Evolutionary conservation across 345 rosid genomes (phyloP).

Genomic region (Hypericum androsaemum): DNA sequence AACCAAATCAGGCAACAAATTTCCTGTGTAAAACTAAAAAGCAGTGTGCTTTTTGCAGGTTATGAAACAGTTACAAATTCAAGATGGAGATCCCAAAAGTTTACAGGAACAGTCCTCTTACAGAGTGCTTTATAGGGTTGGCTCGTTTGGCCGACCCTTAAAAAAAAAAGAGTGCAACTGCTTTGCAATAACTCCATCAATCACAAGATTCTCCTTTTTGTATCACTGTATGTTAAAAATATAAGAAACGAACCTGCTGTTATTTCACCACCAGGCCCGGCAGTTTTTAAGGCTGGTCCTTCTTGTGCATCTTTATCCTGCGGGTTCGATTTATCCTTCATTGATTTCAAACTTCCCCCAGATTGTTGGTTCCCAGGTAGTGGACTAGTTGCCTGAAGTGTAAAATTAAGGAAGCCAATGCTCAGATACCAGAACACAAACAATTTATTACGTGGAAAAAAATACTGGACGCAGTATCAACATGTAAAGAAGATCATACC

Average conservation of each 20-base stretch:
- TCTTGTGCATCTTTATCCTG: conserved; percentile 42
- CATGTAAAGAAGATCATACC: conserved; percentile 29
- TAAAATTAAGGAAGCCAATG: conserved; percentile 7
- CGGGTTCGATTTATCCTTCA: conserved; percentile 67
- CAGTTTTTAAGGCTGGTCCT: conserved; percentile 75
- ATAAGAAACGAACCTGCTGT: conserved; percentile 60
- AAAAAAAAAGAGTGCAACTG: too few species aligned
- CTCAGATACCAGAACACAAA: too few species aligned
- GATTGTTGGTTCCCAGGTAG: conserved; percentile 53
- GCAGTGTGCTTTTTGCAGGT: too few species aligned
- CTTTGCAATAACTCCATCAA: too few species aligned
- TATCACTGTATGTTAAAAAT: background rate
- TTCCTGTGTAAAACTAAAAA: too few species aligned
- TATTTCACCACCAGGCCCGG: conserved; percentile 90
- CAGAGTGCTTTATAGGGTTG: too few species aligned
- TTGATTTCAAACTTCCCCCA: conserved; percentile 78
- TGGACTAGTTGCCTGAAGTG: conserved; percentile 78
- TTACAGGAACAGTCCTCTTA: too few species aligned
- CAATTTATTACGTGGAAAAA: background rate
- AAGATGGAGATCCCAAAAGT: too few species aligned
- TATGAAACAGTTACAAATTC: too few species aligned
- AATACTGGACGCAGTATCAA: background rate
- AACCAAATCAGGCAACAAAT: too few species aligned
- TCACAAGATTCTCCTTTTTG: background rate
- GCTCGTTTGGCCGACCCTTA: too few species aligned